Conservation (phyloP, 371 early-diverging fungal species). For the Mortierella sp. region DNA sequence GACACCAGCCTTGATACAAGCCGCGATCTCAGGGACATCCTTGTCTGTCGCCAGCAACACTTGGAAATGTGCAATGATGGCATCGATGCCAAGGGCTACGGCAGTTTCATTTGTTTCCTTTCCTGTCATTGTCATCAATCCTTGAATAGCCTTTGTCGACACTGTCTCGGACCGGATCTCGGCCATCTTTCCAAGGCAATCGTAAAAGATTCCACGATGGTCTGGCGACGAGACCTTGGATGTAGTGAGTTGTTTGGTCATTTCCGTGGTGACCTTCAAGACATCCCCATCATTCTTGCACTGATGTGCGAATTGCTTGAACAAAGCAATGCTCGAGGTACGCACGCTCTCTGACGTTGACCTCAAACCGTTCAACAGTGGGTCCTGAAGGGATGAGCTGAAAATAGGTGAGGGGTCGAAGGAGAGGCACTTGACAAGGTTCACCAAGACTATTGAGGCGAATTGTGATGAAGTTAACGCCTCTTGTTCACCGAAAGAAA, state of each 20-base stretch:
- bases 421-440: slow-evolving; percentile 59
- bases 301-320: slow-evolving; percentile 61
- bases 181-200: slow-evolving; percentile 62
- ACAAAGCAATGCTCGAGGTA: slow-evolving; percentile 64
- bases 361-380: slow-evolving; percentile 73
- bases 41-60: slow-evolving; percentile 63
- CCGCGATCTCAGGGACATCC: slow-evolving; percentile 57
- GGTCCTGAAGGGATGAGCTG: slow-evolving; percentile 70
- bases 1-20: slow-evolving; percentile 59
- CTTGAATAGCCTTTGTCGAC: slow-evolving; percentile 69
- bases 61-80: slow-evolving; percentile 68
- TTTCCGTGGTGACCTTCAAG: slow-evolving; percentile 66
- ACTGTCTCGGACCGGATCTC: slow-evolving; percentile 63
- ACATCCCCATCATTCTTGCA: slow-evolving; percentile 63
- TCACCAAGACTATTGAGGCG: slow-evolving; percentile 58
- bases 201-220: slow-evolving; percentile 68
- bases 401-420: slow-evolving; percentile 75
- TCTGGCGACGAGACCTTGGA: slow-evolving; percentile 73
- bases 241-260: slow-evolving; percentile 66
- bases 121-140: slow-evolving; percentile 68
- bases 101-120: slow-evolving; percentile 87
- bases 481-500: neutral
- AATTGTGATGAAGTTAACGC: neutral
- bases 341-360: slow-evolving; percentile 73
- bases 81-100: slow-evolving; percentile 69